These are phyloP conservation scores for Scedosporium aurantiacum DNA, from an alignment of 2,329 filamentous ascomycete genomes.

Conservation along the genomic window DNA sequence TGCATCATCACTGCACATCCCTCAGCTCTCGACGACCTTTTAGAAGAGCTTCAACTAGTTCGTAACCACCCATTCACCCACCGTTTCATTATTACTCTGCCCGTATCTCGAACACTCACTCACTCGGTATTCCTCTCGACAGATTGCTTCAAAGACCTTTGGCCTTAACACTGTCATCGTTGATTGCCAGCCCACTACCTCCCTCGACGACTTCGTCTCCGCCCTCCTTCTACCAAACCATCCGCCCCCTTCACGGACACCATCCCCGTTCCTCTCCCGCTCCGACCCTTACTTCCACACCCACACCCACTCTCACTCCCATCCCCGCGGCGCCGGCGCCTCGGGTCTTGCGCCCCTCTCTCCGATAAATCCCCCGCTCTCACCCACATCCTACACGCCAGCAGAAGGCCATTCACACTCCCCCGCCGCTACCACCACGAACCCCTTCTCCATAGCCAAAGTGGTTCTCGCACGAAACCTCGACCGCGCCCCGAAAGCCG, in stretches of 20 bases:
- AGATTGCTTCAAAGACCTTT: slow-evolving; percentile 63
- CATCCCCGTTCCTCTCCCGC: slow-evolving; percentile 14
- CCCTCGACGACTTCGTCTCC: slow-evolving; percentile 69
- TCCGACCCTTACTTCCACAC: slow-evolving; percentile 8
- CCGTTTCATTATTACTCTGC: neutral
- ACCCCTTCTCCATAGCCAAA: slow-evolving; percentile 53
- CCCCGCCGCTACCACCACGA: neutral
- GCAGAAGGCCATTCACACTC: neutral
- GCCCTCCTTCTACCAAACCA: slow-evolving; percentile 45
- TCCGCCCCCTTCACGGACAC: slow-evolving; percentile 16
- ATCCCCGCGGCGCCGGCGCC: slow-evolving; percentile 20
- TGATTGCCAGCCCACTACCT: slow-evolving; percentile 61
- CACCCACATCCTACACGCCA: slow-evolving; percentile 7
- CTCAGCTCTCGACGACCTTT: slow-evolving; percentile 53
- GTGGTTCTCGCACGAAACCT: slow-evolving; percentile 74
- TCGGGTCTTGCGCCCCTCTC: slow-evolving; percentile 15
- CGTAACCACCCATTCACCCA: neutral
- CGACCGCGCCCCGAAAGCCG: slow-evolving; percentile 56
- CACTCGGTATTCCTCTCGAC: neutral
- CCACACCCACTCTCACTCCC: slow-evolving; percentile 15
- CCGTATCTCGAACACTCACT: neutral
- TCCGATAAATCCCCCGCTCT: slow-evolving; percentile 17
- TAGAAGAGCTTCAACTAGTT: slow-evolving; percentile 63
- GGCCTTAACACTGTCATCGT: slow-evolving; percentile 59
- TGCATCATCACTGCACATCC: slow-evolving; percentile 71